These are phyloP conservation scores for Erodium moschatum DNA, from an alignment of 441 rosid genomes.

Conservation along the genomic window DNA sequence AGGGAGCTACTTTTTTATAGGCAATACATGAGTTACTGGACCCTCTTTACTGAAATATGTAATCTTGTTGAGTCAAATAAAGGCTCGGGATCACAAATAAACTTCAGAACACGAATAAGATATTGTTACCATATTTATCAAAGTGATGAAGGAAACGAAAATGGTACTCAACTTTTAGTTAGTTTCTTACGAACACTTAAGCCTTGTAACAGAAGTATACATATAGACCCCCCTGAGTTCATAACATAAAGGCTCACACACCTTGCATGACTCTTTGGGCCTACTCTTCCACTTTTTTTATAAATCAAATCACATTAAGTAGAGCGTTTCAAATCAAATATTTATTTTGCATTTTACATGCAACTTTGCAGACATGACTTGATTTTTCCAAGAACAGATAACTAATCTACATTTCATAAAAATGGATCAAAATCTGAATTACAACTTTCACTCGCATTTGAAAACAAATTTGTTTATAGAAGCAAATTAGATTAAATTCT, in stretches of 20 bases:
- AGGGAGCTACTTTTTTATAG: neutral
- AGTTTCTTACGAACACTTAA: neutral
- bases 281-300: neutral
- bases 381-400: neutral
- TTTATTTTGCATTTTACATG: neutral
- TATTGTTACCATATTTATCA: neutral
- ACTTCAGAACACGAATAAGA: neutral
- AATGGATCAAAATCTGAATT: neutral
- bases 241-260: neutral
- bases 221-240: neutral
- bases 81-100: neutral
- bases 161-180: neutral
- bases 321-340: neutral
- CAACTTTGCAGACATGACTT: neutral
- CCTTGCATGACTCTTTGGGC: neutral
- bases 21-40: neutral
- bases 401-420: neutral
- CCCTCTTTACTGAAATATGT: neutral
- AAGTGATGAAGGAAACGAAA: neutral
- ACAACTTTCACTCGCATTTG: neutral
- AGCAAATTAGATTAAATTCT: neutral
- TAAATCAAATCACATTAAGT: slow-evolving; percentile 4
- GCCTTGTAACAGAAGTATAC: neutral
- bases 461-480: neutral
- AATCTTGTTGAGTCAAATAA: neutral